Base-by-base conservation (phyloP, 805 yeast genomes). In the Saccharomycodes ludwigii region DNA sequence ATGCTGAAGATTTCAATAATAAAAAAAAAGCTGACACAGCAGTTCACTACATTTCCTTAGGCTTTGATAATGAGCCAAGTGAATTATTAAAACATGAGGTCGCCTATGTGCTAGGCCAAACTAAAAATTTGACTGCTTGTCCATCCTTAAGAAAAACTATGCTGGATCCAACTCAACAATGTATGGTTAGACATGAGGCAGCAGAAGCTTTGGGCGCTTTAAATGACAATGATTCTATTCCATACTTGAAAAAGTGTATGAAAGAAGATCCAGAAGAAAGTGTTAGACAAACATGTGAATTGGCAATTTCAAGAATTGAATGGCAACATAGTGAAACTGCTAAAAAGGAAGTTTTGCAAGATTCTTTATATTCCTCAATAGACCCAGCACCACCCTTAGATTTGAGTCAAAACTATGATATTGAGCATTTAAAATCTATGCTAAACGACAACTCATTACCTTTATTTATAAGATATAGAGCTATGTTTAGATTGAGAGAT, bases 341-440 rank as follows among this genome's bases (percentile, higher is more conserved):
- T 18, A 73, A 72, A 52, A 61, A 64, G 5, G 97, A 91, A 55
- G 59, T 59, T 15, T 61, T 88, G 42, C 88, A 80, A 52, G 58
- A 69, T 47, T 80, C 93, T 13, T 69, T 80, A 23, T 88, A 81
- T 60, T 68, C 79, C 19, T 81, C 94, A 26, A 80, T 91, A 40
- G 99, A 91, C 52, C 99, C 99, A 28, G 98, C 99, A 16, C 99
- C 99, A 33, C 97, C 99, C 6, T 61, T 91, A 54, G 76, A 95
- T n/a, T 50, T 74, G 28, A 68, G 66, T 31, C 61, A 63, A 29
- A 63, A 65, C 12, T 71, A 71, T 44, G 70, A 76, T 48, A 66
- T 88, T 29, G 74, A 65, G 13, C 74, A 75, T 48, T 67, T 91
- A 46, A 71, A 75, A 49, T 47, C 48, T 20, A 67, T 81, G 35